Conservation (phyloP, 768 basidiomycete species). For the Rhizopogon vinicolor region DNA sequence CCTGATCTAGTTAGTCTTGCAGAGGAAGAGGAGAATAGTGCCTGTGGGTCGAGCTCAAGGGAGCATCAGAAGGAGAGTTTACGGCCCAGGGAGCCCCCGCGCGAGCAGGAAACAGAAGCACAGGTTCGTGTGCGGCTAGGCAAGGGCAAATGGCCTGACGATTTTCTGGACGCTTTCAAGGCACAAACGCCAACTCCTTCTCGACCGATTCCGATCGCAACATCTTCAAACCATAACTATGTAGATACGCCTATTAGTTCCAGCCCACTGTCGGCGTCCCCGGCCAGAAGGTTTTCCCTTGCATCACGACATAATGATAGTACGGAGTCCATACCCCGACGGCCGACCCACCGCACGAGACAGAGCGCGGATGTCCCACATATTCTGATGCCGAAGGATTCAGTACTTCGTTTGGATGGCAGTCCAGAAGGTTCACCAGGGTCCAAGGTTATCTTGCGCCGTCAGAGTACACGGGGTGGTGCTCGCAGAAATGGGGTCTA, state of each 20-base stretch:
- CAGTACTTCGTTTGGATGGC: slow-evolving; percentile 42
- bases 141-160: slow-evolving; percentile 83
- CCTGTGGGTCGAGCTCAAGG: slow-evolving; percentile 44
- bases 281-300: slow-evolving; percentile 54
- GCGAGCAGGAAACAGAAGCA: slow-evolving; percentile 20
- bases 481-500: slow-evolving; percentile 46
- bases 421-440: slow-evolving; percentile 51
- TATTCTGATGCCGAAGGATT: slow-evolving; percentile 46
- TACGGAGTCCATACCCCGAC: slow-evolving; percentile 42
- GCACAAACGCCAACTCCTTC: slow-evolving; percentile 20
- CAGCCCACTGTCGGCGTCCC: slow-evolving; percentile 38
- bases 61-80: slow-evolving; percentile 21
- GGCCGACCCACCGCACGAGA: slow-evolving; percentile 60
- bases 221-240: slow-evolving; percentile 10
- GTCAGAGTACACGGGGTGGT: slow-evolving; percentile 50
- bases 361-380: slow-evolving; percentile 53
- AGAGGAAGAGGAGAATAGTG: slow-evolving; percentile 60
- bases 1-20: slow-evolving; percentile 63
- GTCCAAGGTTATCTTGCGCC: slow-evolving; percentile 47
- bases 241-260: slow-evolving; percentile 14
- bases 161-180: slow-evolving; percentile 63
- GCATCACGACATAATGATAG: slow-evolving; percentile 42
- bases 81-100: slow-evolving; percentile 14
- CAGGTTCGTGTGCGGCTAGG: slow-evolving; percentile 50
- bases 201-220: slow-evolving; percentile 20